phyloP scores from a whole-genome alignment of 2,329 filamentous ascomycete genomes.

The Biscogniauxia sp. region DNA sequence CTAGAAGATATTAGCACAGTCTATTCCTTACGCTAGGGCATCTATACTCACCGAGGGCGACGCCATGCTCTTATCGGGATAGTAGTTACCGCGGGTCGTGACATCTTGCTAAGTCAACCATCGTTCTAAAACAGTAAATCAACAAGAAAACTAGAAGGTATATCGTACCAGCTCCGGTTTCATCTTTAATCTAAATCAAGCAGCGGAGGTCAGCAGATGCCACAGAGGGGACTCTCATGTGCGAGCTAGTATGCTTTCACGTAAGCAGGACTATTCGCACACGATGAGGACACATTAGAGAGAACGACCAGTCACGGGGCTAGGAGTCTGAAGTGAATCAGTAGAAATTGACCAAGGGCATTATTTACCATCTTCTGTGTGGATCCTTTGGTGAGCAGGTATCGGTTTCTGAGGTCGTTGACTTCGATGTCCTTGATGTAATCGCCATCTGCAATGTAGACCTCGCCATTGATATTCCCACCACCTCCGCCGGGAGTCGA shows the following conservation, averaged over 20 bases:
- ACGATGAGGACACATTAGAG: constrained; percentile 40
- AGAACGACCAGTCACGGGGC: constrained; percentile 34
- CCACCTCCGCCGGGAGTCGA: constrained; percentile 35
- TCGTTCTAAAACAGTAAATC: constrained; percentile 46
- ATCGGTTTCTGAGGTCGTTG: constrained; percentile 95
- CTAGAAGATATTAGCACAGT: constrained; percentile 43
- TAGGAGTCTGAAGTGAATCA: constrained; percentile 55
- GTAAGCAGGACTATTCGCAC: constrained; percentile 69
- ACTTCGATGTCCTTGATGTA: constrained; percentile 99
- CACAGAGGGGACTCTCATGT: constrained; percentile 62
- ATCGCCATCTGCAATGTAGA: constrained; percentile 94
- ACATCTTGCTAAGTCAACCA: constrained; percentile 82
- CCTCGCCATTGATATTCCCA: constrained; percentile 73
- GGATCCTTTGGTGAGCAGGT: constrained; percentile 93
- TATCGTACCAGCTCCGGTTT: constrained; percentile 98
- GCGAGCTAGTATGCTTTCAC: constrained; percentile 62
- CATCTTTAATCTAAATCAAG: constrained; percentile 98
- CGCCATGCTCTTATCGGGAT: constrained; percentile 96
- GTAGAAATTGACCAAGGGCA: constrained; percentile 62
- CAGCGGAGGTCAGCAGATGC: constrained; percentile 89
- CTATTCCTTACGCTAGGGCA: neutral
- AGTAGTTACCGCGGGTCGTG: constrained; percentile 94
- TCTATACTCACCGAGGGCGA: constrained; percentile 73
- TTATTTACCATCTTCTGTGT: constrained; percentile 99
- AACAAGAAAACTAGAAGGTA: constrained; percentile 49